These are phyloP conservation scores for Chrysopogon serrulatus DNA, from an alignment of 176 grass and related monocot genomes.

Conservation along the genomic window DNA sequence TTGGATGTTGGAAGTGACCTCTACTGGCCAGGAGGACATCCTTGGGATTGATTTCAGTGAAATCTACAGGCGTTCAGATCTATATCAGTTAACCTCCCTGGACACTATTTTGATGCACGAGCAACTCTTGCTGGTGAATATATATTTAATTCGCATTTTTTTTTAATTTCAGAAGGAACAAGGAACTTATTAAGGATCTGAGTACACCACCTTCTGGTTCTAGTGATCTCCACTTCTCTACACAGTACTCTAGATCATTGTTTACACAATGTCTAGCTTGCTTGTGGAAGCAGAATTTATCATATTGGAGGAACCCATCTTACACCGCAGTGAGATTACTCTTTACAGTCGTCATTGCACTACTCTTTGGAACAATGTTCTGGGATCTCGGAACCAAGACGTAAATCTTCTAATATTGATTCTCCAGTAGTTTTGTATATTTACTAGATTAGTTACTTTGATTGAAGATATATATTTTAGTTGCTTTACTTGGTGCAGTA, in stretches of 20 bases:
- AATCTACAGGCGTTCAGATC: constrained; percentile 55
- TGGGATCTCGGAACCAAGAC: constrained; percentile 63
- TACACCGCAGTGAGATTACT: constrained; percentile 69
- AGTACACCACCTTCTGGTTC: constrained; percentile 52
- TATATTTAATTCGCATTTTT: neutral
- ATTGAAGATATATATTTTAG: neutral
- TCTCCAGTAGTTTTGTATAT: neutral
- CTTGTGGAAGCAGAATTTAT: constrained; percentile 70
- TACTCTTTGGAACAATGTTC: constrained; percentile 80
- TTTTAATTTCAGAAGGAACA: constrained; percentile 67
- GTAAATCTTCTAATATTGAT: constrained; percentile 34
- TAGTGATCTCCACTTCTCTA: constrained; percentile 60
- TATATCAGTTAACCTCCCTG: constrained; percentile 52
- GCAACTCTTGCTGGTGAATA: neutral
- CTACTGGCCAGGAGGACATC: constrained; percentile 61
- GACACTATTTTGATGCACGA: neutral
- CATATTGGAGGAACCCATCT: constrained; percentile 81
- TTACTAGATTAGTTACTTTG: neutral
- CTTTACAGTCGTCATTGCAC: constrained; percentile 48
- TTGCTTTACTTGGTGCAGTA: constrained; percentile 23
- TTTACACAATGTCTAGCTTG: constrained; percentile 70
- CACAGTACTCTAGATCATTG: constrained; percentile 52
- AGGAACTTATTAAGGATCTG: constrained; percentile 61
- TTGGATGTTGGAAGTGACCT: constrained; percentile 84
- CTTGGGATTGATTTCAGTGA: constrained; percentile 54